A percentile compares a stretch with the other conserved stretches of the same genome.
Evolutionary conservation across 2,329 filamentous ascomycete genomes (phyloP).

Genomic region (Onygenales sp.): DNA sequence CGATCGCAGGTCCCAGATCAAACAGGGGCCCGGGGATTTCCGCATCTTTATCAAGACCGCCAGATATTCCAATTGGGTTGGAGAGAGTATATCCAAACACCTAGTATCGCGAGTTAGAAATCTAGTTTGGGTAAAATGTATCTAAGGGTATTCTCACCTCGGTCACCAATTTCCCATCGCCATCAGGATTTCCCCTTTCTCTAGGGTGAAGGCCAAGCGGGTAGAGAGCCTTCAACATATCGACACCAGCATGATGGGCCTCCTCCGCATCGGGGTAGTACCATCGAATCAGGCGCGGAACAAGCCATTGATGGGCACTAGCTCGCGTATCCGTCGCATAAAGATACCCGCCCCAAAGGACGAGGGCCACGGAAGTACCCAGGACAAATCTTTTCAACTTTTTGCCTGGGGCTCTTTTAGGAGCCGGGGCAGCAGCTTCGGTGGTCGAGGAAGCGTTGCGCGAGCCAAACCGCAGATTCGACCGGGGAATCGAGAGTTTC

Average conservation of each 20-base stretch:
- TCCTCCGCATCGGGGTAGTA: conserved; percentile 55
- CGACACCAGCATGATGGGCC: conserved; percentile 74
- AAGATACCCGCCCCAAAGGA: conserved; percentile 45
- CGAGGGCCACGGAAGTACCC: conserved; percentile 45
- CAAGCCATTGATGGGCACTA: conserved; percentile 57
- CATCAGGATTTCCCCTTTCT: conserved; percentile 59
- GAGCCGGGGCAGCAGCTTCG: not conserved
- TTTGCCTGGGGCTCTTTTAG: not conserved
- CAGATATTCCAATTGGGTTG: conserved; percentile 92
- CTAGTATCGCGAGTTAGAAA: conserved; percentile 14
- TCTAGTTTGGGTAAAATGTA: not conserved
- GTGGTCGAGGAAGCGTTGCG: conserved; percentile 3
- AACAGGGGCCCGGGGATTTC: conserved; percentile 80
- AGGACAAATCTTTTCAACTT: conserved; percentile 12
- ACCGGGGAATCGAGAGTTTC: not conserved
- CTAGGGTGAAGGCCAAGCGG: conserved; percentile 67
- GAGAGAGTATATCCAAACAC: conserved; percentile 69
- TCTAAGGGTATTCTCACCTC: conserved; percentile 26
- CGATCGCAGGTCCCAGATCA: conserved; percentile 71
- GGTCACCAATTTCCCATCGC: conserved; percentile 44
- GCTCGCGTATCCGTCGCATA: conserved; percentile 69
- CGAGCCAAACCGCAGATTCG: conserved; percentile 1
- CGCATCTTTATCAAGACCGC: conserved; percentile 88
- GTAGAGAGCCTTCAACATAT: conserved; percentile 62
- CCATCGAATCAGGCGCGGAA: conserved; percentile 39